phyloP scores from a whole-genome alignment of 2,329 filamentous ascomycete genomes.

The Akanthomyces dipterigenus region DNA sequence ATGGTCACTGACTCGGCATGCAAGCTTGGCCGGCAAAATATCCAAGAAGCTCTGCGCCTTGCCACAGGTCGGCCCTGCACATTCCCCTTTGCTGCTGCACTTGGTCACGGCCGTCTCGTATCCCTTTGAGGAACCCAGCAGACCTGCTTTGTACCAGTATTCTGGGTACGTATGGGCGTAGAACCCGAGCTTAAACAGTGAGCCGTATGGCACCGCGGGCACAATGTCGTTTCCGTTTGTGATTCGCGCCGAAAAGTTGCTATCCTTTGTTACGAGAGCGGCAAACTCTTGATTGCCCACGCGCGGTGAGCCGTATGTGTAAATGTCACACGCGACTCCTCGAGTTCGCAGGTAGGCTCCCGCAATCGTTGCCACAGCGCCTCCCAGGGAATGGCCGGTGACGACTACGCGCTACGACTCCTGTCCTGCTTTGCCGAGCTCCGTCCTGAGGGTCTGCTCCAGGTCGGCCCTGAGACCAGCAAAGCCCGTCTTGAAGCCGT shows the following conservation, averaged over 20 bases:
- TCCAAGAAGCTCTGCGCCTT: background rate
- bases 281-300: conserved; percentile 54
- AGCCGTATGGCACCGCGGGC: background rate
- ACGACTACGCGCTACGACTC: conserved; percentile 45
- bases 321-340: conserved; percentile 46
- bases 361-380: conserved; percentile 54
- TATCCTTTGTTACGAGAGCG: conserved; percentile 36
- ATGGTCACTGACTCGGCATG: background rate
- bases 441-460: background rate
- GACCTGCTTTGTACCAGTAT: background rate
- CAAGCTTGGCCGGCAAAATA: background rate
- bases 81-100: background rate
- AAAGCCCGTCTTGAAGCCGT: background rate
- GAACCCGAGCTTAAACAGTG: background rate
- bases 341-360: conserved; percentile 46
- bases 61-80: background rate
- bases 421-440: background rate
- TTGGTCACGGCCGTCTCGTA: background rate
- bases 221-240: background rate
- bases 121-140: background rate
- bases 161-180: background rate
- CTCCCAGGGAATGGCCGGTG: conserved; percentile 64
- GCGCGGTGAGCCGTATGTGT: conserved; percentile 61
- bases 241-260: background rate
- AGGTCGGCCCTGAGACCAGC: background rate